phyloP scores from a whole-genome alignment of 2,329 filamentous ascomycete species.

The Xylariaceae sp. region DNA sequence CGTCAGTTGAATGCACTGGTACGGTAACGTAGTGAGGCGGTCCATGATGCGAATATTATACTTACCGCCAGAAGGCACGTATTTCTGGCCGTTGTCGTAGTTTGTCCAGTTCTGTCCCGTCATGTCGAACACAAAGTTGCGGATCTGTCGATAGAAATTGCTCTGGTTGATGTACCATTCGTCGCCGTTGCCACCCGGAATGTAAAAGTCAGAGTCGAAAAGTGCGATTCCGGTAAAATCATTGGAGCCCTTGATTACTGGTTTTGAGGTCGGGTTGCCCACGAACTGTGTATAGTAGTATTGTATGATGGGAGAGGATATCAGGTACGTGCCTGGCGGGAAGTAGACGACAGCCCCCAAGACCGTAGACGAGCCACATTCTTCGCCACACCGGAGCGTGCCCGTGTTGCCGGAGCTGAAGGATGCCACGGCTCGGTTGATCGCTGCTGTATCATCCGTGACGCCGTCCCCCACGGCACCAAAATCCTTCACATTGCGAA shows the following conservation, averaged over 20 bases:
- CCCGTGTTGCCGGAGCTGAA: neutral
- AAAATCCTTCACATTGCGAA: slow-evolving; percentile 5
- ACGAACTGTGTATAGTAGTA: slow-evolving; percentile 69
- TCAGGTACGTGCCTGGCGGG: slow-evolving; percentile 3
- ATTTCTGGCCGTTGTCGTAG: slow-evolving; percentile 35
- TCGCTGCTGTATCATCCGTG: slow-evolving; percentile 1
- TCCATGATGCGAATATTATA: too few relatives aligned
- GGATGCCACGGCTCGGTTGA: slow-evolving; percentile 3
- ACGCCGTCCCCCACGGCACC: slow-evolving; percentile 1
- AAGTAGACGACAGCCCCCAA: slow-evolving; percentile 8
- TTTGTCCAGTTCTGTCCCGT: slow-evolving; percentile 40
- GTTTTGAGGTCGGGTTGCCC: slow-evolving; percentile 56
- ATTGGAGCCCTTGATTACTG: slow-evolving; percentile 53
- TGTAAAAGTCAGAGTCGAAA: slow-evolving; percentile 15
- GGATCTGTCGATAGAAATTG: slow-evolving; percentile 51
- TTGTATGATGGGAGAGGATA: slow-evolving; percentile 37
- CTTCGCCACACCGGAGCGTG: slow-evolving; percentile 3
- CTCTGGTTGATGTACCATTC: slow-evolving; percentile 47
- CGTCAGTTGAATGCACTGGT: too few relatives aligned
- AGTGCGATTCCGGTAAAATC: slow-evolving; percentile 41
- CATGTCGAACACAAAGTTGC: slow-evolving; percentile 48
- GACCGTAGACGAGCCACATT: slow-evolving; percentile 4
- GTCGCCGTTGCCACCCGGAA: slow-evolving; percentile 4
- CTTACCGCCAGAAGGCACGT: slow-evolving; percentile 39
- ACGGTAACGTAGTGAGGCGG: too few relatives aligned